Conservation (phyloP, 1,139 yeast species). For the Magnusiomyces clavatus region DNA sequence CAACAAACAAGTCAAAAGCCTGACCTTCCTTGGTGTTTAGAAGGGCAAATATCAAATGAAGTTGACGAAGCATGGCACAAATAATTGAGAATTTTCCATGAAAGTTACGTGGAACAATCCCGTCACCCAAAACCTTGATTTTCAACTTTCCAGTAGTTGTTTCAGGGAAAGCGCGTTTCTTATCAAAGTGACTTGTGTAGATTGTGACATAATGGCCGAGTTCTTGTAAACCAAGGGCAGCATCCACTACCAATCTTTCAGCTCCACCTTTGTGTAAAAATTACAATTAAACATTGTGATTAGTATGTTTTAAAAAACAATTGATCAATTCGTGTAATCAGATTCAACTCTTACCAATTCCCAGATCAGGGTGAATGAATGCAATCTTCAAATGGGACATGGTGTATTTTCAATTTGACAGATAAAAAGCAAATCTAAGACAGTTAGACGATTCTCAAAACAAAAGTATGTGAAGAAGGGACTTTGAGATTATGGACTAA, state of each 20-base stretch:
- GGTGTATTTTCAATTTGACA: not conserved
- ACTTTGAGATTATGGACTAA: no score
- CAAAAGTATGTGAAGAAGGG: no score
- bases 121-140: slow-evolving; percentile 73
- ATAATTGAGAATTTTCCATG: slow-evolving; percentile 64
- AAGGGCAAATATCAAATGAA: slow-evolving; percentile 51
- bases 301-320: not conserved
- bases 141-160: slow-evolving; percentile 47
- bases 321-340: not conserved
- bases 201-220: slow-evolving; percentile 59
- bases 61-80: slow-evolving; percentile 78
- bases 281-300: not conserved
- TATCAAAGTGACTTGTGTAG: slow-evolving; percentile 87
- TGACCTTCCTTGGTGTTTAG: slow-evolving; percentile 42
- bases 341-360: slow-evolving; percentile 45
- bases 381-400: slow-evolving; percentile 48
- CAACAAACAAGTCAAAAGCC: slow-evolving; percentile 61
- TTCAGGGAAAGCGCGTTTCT: slow-evolving; percentile 83
- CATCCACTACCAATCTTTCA: slow-evolving; percentile 89
- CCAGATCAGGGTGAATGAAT: slow-evolving; percentile 91
- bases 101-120: slow-evolving; percentile 60
- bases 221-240: slow-evolving; percentile 78
- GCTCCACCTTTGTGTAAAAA: slow-evolving; percentile 59
- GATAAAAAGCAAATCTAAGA: no score
- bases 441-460: no score